Conservation (phyloP, 1,139 yeast species). For the Ogataea hybrid region DNA sequence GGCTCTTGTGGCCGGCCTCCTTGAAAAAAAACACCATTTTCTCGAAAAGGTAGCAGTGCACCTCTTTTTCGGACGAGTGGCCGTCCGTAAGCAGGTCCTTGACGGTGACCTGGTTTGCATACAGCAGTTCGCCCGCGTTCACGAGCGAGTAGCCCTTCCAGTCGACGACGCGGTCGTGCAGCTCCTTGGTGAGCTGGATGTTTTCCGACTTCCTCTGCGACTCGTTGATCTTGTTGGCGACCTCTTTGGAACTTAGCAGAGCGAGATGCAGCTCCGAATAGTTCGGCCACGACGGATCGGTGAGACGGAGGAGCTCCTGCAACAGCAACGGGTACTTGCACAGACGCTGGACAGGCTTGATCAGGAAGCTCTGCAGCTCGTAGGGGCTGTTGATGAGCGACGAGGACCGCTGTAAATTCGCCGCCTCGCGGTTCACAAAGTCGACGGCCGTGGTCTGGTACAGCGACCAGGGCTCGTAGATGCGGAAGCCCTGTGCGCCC, state of each 20-base stretch:
- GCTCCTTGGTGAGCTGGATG: constrained; percentile 63
- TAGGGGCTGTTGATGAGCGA: constrained; percentile 77
- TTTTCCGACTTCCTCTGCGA: constrained; percentile 93
- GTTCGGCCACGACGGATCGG: constrained; percentile 53
- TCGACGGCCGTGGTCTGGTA: constrained; percentile 87
- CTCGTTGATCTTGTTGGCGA: constrained; percentile 89
- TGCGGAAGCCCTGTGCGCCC: constrained; percentile 72
- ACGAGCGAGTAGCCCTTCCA: constrained; percentile 92
- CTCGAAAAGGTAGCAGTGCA: constrained; percentile 86
- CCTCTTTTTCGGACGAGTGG: constrained; percentile 80
- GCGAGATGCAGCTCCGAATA: constrained; percentile 72
- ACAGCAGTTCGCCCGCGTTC: constrained; percentile 82
- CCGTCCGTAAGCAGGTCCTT: constrained; percentile 43
- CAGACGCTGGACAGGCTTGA: constrained; percentile 92
- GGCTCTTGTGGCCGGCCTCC: constrained; percentile 32
- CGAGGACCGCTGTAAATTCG: constrained; percentile 54
- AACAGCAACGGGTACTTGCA: constrained; percentile 89
- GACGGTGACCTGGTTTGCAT: constrained; percentile 77
- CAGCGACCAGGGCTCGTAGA: constrained; percentile 88
- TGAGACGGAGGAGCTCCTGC: constrained; percentile 67
- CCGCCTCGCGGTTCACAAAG: constrained; percentile 63
- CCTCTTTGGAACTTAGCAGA: constrained; percentile 60
- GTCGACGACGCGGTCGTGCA: constrained; percentile 72
- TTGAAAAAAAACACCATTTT: constrained; percentile 73
- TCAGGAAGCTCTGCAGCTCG: constrained; percentile 83